phyloP scores from a whole-genome alignment of 768 basidiomycete species.

The Cystobasidium onofrii region DNA sequence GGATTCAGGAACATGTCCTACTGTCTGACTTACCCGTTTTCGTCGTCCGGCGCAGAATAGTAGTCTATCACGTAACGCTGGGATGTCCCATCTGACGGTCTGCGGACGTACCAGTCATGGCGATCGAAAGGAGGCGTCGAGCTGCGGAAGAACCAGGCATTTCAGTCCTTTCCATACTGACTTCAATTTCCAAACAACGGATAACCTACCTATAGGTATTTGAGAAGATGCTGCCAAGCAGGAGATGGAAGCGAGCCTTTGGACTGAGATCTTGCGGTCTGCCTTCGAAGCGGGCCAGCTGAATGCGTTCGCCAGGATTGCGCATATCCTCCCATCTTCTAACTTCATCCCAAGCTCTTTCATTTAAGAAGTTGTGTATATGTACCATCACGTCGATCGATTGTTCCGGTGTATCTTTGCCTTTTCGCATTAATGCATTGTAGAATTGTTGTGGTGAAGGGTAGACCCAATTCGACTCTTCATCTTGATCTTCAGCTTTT shows the following conservation, averaged over 20 bases:
- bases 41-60: constrained; percentile 81
- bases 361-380: constrained; percentile 96
- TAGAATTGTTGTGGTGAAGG: constrained; percentile 98
- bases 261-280: constrained; percentile 87
- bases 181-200: neutral
- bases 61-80: constrained; percentile 80
- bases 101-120: constrained; percentile 91
- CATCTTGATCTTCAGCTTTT: constrained; percentile 44
- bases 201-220: constrained; percentile 70
- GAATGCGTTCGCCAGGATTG: constrained; percentile 57
- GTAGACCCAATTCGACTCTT: constrained; percentile 79
- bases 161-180: constrained; percentile 5
- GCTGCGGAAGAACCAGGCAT: constrained; percentile 48
- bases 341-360: constrained; percentile 92
- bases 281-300: constrained; percentile 77
- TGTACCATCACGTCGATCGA: constrained; percentile 94
- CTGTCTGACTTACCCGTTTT: constrained; percentile 51
- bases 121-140: constrained; percentile 90
- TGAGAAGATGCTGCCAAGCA: constrained; percentile 82
- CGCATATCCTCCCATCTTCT: constrained; percentile 78
- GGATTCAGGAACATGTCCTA: too few relatives aligned
- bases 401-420: constrained; percentile 94
- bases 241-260: constrained; percentile 77
- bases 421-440: constrained; percentile 91
- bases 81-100: constrained; percentile 54